Percentiles rank a stretch among this genome's conserved stretches.
phyloP scores from a whole-genome alignment of 2,329 filamentous ascomycete genomes.

The Alternaria alternata region DNA sequence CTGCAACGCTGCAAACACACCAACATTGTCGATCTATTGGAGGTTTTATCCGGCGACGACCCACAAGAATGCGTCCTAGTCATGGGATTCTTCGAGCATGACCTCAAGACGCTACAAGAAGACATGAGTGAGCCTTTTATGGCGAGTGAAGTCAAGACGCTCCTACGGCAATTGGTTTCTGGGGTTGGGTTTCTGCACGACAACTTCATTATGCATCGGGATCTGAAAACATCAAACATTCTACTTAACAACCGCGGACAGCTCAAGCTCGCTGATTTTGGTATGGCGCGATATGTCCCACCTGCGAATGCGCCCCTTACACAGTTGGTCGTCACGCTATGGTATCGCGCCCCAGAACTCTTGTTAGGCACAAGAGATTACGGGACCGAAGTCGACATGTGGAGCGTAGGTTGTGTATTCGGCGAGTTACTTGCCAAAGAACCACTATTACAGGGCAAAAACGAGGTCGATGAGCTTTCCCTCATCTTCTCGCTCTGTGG shows the following conservation, averaged over 20 bases:
- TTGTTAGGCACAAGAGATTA: constrained; percentile 83
- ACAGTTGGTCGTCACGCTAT: constrained; percentile 92
- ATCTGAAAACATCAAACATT: constrained; percentile 60
- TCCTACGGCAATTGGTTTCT: constrained; percentile 81
- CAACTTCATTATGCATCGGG: constrained; percentile 78
- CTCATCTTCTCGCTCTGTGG: constrained; percentile 89
- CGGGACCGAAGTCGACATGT: constrained; percentile 83
- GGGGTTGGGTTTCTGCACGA: constrained; percentile 87
- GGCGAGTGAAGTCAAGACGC: constrained; percentile 88
- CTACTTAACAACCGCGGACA: constrained; percentile 94
- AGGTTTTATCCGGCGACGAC: constrained; percentile 80
- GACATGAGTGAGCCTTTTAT: constrained; percentile 95
- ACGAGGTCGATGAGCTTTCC: constrained; percentile 87
- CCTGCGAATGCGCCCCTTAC: constrained; percentile 76
- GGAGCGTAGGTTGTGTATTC: constrained; percentile 96
- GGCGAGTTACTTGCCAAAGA: constrained; percentile 86
- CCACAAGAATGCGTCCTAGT: constrained; percentile 82
- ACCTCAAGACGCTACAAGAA: constrained; percentile 90
- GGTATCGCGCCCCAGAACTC: constrained; percentile 93
- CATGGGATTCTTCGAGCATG: constrained; percentile 97
- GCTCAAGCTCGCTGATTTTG: constrained; percentile 96
- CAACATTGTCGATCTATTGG: constrained; percentile 82
- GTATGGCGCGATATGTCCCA: constrained; percentile 91
- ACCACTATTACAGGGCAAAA: constrained; percentile 84
- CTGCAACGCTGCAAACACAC: constrained; percentile 79